Conservation (phyloP, 805 yeast species). For the Starmerella apis region DNA sequence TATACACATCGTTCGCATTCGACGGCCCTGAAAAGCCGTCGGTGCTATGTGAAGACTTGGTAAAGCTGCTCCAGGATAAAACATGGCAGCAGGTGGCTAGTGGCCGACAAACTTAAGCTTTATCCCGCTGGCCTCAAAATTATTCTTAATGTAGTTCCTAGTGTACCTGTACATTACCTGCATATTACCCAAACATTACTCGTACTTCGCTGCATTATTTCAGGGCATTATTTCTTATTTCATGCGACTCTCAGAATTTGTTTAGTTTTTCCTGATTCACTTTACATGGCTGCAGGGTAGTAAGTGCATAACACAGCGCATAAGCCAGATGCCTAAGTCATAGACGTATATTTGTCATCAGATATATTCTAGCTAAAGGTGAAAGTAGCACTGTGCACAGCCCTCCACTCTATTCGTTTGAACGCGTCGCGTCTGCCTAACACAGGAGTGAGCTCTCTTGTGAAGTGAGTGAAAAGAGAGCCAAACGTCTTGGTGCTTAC, state of each 20-base stretch:
- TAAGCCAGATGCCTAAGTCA: too few species aligned
- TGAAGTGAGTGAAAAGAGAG: too few species aligned
- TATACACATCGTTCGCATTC: conserved; percentile 85
- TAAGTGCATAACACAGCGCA: too few species aligned
- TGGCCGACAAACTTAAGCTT: neutral
- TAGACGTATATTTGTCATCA: neutral
- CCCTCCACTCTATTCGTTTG: too few species aligned
- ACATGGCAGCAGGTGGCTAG: conserved; percentile 54
- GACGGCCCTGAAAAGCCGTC: conserved; percentile 79
- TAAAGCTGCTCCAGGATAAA: conserved; percentile 60
- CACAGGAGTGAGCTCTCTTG: too few species aligned
- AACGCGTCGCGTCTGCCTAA: too few species aligned
- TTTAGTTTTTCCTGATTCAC: too few species aligned
- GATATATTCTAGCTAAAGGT: neutral
- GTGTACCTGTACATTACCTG: neutral
- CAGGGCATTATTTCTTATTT: too few species aligned
- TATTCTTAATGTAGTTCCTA: neutral
- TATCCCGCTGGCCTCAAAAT: neutral
- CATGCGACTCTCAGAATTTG: too few species aligned
- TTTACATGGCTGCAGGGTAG: neutral
- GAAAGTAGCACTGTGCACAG: too few species aligned
- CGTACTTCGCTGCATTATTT: neutral
- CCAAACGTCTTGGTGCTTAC: too few species aligned
- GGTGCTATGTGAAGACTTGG: conserved; percentile 49
- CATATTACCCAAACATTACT: too few species aligned